Conservation (phyloP, 331 rosid genomes). For the Saraca asoca region DNA sequence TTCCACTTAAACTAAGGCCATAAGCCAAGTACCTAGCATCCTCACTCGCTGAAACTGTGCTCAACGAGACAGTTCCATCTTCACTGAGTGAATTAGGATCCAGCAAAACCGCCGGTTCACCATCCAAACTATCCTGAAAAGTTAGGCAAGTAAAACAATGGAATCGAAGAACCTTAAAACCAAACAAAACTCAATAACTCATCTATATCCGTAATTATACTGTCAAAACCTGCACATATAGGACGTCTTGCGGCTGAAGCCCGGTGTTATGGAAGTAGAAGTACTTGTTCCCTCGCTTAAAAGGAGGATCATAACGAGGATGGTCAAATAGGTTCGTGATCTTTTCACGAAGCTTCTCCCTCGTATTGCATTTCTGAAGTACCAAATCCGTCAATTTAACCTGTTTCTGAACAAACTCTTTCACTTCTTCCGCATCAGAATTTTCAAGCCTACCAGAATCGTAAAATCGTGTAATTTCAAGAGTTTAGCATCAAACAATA, state of each 20-base stretch:
- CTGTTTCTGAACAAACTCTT: constrained; percentile 74
- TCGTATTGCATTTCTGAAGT: constrained; percentile 62
- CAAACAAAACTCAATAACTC: constrained; percentile 1
- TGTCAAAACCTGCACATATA: constrained; percentile 72
- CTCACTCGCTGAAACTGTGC: constrained; percentile 58
- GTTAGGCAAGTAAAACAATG: neutral
- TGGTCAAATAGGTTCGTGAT: constrained; percentile 82
- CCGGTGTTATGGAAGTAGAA: constrained; percentile 86
- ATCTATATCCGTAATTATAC: constrained; percentile 28
- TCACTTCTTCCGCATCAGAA: constrained; percentile 89
- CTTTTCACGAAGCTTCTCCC: constrained; percentile 62
- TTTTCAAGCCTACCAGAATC: constrained; percentile 80
- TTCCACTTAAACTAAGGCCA: constrained; percentile 85
- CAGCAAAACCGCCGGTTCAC: constrained; percentile 74
- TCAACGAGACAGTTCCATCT: constrained; percentile 86
- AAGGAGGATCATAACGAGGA: constrained; percentile 80
- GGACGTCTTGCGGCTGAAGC: constrained; percentile 74
- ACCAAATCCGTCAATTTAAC: constrained; percentile 74
- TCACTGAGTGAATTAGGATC: constrained; percentile 83
- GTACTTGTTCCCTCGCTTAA: constrained; percentile 62
- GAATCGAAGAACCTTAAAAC: constrained; percentile 7
- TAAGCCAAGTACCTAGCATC: constrained; percentile 85
- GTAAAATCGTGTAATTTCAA: neutral
- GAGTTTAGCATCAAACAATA: constrained; percentile 42
- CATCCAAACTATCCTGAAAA: constrained; percentile 82